phyloP scores from a whole-genome alignment of 352 stramenopile species.

The Phytophthora nicotianae region DNA sequence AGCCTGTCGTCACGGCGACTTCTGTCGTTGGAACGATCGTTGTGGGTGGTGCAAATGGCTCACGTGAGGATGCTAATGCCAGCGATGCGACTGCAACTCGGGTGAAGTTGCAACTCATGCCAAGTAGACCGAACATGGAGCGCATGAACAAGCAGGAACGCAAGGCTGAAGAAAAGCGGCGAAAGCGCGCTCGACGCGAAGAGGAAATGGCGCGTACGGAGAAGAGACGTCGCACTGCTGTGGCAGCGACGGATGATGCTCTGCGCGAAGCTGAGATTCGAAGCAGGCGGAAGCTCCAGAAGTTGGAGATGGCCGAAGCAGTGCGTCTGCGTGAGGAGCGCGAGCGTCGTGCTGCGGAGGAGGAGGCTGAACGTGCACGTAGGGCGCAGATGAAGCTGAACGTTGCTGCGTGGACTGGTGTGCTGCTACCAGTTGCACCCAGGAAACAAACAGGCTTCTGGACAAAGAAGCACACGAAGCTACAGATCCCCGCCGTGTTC shows the following conservation, averaged over 20 bases:
- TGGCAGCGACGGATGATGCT: slow-evolving; percentile 80
- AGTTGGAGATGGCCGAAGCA: slow-evolving; percentile 69
- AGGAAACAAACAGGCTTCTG: slow-evolving; percentile 52
- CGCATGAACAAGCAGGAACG: slow-evolving; percentile 87
- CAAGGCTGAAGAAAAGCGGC: slow-evolving; percentile 85
- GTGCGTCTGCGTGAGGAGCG: slow-evolving; percentile 67
- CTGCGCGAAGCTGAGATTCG: slow-evolving; percentile 78
- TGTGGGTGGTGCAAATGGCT: slow-evolving; percentile 33
- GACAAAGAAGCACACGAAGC: slow-evolving; percentile 61
- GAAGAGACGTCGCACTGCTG: slow-evolving; percentile 75
- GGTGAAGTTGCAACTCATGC: slow-evolving; percentile 68
- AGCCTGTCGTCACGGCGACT: slow-evolving; percentile 22
- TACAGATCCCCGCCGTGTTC: slow-evolving; percentile 57
- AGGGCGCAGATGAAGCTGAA: slow-evolving; percentile 72
- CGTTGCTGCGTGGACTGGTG: slow-evolving; percentile 54
- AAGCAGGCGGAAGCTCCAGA: slow-evolving; percentile 70
- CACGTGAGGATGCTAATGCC: slow-evolving; percentile 29
- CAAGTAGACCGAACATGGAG: slow-evolving; percentile 63
- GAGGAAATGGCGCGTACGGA: slow-evolving; percentile 80
- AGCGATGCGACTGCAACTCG: slow-evolving; percentile 51
- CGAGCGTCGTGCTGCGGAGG: slow-evolving; percentile 55
- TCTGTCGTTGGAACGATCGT: slow-evolving; percentile 44
- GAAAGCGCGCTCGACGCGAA: slow-evolving; percentile 72
- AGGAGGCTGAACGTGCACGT: slow-evolving; percentile 49
- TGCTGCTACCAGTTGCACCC: slow-evolving; percentile 35